phyloP scores from a whole-genome alignment of 306 rosid species.

The Cicer bijugum region DNA sequence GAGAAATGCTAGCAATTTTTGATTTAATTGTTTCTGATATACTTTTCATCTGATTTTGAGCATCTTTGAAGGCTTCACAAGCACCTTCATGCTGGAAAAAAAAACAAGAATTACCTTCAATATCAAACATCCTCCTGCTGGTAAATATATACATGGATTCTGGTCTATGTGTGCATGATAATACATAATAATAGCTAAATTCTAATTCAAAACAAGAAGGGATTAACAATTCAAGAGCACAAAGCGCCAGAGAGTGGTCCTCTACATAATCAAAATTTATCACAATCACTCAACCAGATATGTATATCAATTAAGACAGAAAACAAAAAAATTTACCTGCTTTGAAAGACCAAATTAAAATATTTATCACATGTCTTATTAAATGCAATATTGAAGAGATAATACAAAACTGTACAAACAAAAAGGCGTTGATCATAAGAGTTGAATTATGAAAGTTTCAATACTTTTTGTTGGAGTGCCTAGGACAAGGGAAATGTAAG shows the following conservation, averaged over 20 bases:
- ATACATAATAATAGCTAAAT: neutral
- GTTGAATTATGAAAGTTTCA: neutral
- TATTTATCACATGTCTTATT: constrained; percentile 1
- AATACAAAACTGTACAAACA: neutral
- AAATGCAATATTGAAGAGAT: constrained; percentile 3
- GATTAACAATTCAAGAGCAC: neutral
- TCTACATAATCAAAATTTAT: neutral
- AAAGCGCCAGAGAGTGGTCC: neutral
- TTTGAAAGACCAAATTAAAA: constrained; percentile 18
- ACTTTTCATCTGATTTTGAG: constrained; percentile 68
- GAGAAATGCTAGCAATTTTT: constrained; percentile 59
- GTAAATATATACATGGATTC: constrained; percentile 5
- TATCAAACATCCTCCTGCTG: constrained; percentile 22
- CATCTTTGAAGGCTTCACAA: constrained; percentile 69
- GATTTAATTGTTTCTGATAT: constrained; percentile 61
- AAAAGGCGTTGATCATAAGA: constrained; percentile 9
- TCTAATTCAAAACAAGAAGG: neutral
- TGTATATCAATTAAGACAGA: neutral
- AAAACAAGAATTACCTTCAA: constrained; percentile 27
- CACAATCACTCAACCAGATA: neutral
- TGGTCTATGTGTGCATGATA: neutral
- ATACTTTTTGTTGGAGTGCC: neutral
- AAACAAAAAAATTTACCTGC: neutral
- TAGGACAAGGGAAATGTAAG: neutral
- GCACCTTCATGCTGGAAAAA: constrained; percentile 80